These are phyloP conservation scores for Cyberlindnera suaveolens DNA, from an alignment of 805 yeast genomes.

Conservation along the genomic window DNA sequence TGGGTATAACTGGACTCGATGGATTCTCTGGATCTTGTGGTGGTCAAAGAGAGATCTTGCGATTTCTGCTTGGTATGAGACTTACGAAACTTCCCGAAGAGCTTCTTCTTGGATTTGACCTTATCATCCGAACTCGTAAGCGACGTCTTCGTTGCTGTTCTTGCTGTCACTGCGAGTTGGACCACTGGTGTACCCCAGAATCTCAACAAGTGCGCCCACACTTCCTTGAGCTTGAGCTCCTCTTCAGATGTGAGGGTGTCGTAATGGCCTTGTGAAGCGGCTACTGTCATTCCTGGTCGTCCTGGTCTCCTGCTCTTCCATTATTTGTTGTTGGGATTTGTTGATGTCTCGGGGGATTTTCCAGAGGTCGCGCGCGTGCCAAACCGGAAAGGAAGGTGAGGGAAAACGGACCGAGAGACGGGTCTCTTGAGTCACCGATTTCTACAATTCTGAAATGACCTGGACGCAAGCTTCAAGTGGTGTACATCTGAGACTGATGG, in stretches of 20 bases:
- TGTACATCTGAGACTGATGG: no score
- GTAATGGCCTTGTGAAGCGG: constrained; percentile 35
- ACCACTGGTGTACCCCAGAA: constrained; percentile 46
- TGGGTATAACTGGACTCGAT: constrained; percentile 29
- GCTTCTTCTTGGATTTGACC: constrained; percentile 21
- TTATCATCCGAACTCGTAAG: constrained; percentile 1
- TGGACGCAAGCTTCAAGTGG: no score
- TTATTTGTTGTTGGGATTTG: no score
- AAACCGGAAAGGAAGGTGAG: no score
- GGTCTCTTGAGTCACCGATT: no score
- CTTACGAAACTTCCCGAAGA: constrained; percentile 21
- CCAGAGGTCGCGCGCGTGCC: no score
- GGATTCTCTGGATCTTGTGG: constrained; percentile 25
- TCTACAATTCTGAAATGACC: no score
- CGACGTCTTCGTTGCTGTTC: constrained; percentile 11
- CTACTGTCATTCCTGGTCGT: constrained; percentile 5
- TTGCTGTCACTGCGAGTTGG: constrained; percentile 7
- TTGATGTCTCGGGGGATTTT: no score
- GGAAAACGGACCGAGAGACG: no score
- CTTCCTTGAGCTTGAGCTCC: constrained; percentile 59
- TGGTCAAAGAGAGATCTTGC: constrained; percentile 12
- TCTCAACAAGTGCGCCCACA: constrained; percentile 61
- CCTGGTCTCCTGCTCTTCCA: no score
- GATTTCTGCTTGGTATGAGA: constrained; percentile 7
- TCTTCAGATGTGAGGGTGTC: constrained; percentile 46